phyloP scores from a whole-genome alignment of 106 monocot genomes.

The Dendrobium chrysotoxum region DNA sequence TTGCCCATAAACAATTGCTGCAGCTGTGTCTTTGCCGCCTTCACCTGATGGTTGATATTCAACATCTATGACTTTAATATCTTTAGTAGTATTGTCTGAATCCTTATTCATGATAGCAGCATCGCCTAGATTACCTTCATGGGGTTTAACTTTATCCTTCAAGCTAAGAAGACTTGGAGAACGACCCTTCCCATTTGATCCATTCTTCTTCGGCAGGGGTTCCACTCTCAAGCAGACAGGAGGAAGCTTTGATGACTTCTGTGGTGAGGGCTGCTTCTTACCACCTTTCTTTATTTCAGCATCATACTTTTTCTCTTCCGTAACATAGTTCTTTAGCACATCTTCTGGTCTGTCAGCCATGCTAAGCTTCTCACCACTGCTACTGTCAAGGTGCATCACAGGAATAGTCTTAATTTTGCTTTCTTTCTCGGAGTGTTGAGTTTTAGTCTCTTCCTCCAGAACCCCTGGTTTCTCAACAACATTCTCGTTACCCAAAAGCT shows the following conservation, averaged over 20 bases:
- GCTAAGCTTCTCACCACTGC: constrained; percentile 7
- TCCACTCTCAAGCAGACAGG: constrained; percentile 74
- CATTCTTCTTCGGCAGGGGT: constrained; percentile 46
- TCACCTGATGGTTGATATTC: neutral
- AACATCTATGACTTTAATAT: neutral
- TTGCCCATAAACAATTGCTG: neutral
- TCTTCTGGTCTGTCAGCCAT: constrained; percentile 1
- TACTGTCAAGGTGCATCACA: constrained; percentile 14
- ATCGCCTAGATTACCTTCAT: neutral
- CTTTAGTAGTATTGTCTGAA: neutral
- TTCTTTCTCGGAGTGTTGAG: constrained; percentile 8
- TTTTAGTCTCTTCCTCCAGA: neutral
- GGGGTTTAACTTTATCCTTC: constrained; percentile 10
- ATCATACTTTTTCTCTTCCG: neutral
- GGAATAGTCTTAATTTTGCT: constrained; percentile 18
- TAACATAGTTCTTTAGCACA: neutral
- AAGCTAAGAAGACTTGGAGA: constrained; percentile 20
- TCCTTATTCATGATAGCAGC: constrained; percentile 6
- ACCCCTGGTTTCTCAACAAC: constrained; percentile 13
- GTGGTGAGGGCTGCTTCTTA: constrained; percentile 11
- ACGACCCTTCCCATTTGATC: constrained; percentile 29
- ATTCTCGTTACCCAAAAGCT: constrained; percentile 23
- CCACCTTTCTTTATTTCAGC: neutral
- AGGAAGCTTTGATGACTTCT: constrained; percentile 35
- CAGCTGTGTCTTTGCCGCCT: neutral